phyloP scores from a whole-genome alignment of 495 filamentous ascomycete species.

The Neurospora sp. region DNA sequence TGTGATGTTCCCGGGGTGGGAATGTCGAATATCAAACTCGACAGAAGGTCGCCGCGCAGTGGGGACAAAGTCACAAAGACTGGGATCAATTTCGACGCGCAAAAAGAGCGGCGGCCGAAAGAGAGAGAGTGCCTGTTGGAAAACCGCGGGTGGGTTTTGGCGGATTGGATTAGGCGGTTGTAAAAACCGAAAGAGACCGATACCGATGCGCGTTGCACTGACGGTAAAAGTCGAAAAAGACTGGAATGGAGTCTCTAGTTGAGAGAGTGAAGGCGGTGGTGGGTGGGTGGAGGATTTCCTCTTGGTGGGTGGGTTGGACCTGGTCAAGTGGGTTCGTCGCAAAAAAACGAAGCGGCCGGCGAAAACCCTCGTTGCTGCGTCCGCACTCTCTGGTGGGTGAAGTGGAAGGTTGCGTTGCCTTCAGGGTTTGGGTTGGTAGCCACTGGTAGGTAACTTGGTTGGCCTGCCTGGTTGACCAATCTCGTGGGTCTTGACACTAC shows the following conservation, averaged over 20 bases:
- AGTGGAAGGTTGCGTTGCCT: neutral
- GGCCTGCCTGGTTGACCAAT: neutral
- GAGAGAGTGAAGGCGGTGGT: constrained; percentile 15
- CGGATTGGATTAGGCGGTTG: constrained; percentile 6
- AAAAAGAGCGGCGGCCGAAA: constrained; percentile 11
- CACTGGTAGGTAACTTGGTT: neutral
- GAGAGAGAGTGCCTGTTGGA: constrained; percentile 10
- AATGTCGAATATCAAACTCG: constrained; percentile 28
- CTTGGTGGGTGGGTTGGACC: neutral
- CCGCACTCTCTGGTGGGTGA: neutral
- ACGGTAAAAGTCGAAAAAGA: constrained; percentile 1
- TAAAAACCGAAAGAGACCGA: constrained; percentile 3
- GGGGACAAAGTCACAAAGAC: neutral
- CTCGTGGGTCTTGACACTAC: neutral
- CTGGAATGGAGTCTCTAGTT: constrained; percentile 11
- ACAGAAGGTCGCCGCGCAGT: constrained; percentile 8
- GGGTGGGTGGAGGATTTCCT: constrained; percentile 1
- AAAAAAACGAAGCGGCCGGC: constrained; percentile 14
- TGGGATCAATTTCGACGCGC: neutral
- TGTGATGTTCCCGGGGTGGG: constrained; percentile 5
- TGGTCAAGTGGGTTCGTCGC: constrained; percentile 13
- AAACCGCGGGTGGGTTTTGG: constrained; percentile 4
- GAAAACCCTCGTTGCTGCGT: constrained; percentile 3
- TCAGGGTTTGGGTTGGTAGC: neutral
- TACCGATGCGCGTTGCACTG: neutral